Evolutionary conservation across 768 basidiomycete genomes (phyloP).

Genomic region (Boletus barrowsii): DNA sequence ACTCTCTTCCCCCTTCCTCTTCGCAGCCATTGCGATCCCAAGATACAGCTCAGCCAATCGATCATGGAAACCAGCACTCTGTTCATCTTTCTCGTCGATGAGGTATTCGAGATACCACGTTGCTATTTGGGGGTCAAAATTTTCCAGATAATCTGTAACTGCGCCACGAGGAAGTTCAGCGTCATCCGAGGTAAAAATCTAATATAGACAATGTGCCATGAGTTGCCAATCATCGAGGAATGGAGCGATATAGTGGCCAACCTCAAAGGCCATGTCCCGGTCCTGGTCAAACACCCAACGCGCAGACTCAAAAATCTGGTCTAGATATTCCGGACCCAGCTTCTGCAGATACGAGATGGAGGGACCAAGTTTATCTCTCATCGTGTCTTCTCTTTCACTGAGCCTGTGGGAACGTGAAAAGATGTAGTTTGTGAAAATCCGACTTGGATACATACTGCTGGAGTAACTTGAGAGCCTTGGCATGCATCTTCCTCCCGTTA

Average conservation of each 20-base stretch:
- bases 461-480: slow-evolving; percentile 80
- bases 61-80: slow-evolving; percentile 72
- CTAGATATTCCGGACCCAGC: slow-evolving; percentile 76
- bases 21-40: slow-evolving; percentile 56
- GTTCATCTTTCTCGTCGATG: slow-evolving; percentile 71
- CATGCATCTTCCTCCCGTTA: slow-evolving; percentile 94
- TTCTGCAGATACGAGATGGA: slow-evolving; percentile 91
- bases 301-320: slow-evolving; percentile 78
- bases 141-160: slow-evolving; percentile 78
- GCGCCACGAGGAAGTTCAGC: slow-evolving; percentile 78
- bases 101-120: slow-evolving; percentile 83
- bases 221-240: not conserved
- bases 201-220: not conserved
- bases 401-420: slow-evolving; percentile 46
- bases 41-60: slow-evolving; percentile 87
- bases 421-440: not conserved
- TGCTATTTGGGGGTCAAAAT: slow-evolving; percentile 65
- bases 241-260: slow-evolving; percentile 18
- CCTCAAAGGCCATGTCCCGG: slow-evolving; percentile 73
- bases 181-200: slow-evolving; percentile 97
- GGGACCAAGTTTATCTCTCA: slow-evolving; percentile 75
- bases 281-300: slow-evolving; percentile 84
- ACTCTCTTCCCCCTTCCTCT: slow-evolving; percentile 60
- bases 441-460: slow-evolving; percentile 57
- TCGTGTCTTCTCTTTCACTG: slow-evolving; percentile 72